Conservation (phyloP, 2,329 filamentous ascomycete species). For the Diaporthe helianthi region DNA sequence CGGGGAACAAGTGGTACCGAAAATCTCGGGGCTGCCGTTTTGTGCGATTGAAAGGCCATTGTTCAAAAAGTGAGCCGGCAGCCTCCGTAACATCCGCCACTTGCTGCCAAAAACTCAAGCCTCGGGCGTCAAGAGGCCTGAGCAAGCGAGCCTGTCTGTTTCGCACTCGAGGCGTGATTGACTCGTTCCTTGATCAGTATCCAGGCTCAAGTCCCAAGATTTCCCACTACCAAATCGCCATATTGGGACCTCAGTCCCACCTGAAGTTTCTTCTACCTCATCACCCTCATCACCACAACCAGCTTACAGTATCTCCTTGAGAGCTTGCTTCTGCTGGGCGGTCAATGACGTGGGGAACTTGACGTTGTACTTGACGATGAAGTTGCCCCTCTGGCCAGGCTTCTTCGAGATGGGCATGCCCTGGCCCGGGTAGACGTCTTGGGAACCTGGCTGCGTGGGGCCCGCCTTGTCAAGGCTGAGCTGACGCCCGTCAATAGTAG, state of each 20-base stretch:
- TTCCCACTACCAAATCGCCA: neutral
- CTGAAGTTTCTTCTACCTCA: neutral
- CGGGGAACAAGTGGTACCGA: neutral
- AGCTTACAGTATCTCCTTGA: slow-evolving; percentile 78
- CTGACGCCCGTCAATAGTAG: slow-evolving; percentile 91
- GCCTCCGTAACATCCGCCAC: neutral
- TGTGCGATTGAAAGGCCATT: neutral
- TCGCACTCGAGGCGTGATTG: neutral
- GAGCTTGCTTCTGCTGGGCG: slow-evolving; percentile 75
- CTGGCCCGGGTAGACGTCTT: slow-evolving; percentile 81
- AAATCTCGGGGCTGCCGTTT: neutral
- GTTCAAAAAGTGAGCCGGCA: neutral
- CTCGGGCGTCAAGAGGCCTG: neutral
- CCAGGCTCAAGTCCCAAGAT: neutral
- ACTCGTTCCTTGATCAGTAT: neutral
- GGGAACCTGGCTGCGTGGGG: slow-evolving; percentile 83
- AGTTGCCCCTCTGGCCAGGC: slow-evolving; percentile 81
- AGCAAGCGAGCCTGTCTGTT: neutral
- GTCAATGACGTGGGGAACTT: slow-evolving; percentile 87
- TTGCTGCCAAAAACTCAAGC: neutral
- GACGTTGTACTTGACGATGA: slow-evolving; percentile 89
- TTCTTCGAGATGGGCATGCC: slow-evolving; percentile 97
- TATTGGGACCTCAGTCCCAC: neutral
- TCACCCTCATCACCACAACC: neutral
- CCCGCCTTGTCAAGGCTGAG: slow-evolving; percentile 80